A percentile compares a stretch with the other conserved stretches of the same genome.
Evolutionary conservation across 768 basidiomycete genomes (phyloP).

Genomic region (Rubroboletus satanas): DNA sequence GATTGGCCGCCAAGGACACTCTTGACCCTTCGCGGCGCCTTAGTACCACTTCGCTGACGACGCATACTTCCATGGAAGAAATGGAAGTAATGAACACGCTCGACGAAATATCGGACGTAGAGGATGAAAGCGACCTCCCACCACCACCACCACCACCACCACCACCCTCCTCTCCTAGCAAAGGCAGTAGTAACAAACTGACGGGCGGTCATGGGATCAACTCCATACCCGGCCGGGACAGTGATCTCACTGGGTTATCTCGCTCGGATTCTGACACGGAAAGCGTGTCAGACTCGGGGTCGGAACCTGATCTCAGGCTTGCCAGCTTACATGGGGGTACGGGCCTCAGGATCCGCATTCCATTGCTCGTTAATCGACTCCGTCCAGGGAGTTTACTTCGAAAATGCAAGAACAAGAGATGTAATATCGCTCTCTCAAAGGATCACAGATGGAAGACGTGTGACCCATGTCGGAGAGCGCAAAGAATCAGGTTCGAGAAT

Average conservation of each 20-base stretch:
- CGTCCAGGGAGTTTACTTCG: constrained; percentile 4
- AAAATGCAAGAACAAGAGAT: constrained; percentile 35
- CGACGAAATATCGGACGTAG: background rate
- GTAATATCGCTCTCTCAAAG: constrained; percentile 31
- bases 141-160: background rate
- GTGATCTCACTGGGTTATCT: constrained; percentile 23
- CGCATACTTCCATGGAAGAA: background rate
- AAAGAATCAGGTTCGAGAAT: constrained; percentile 27
- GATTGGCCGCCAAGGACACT: background rate
- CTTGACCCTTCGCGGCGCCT: background rate
- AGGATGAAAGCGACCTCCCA: background rate
- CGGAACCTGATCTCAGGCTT: background rate
- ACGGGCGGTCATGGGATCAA: background rate
- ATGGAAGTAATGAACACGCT: background rate
- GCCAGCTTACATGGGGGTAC: background rate
- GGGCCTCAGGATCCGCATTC: constrained; percentile 21
- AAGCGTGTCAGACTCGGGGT: background rate
- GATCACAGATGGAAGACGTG: constrained; percentile 43
- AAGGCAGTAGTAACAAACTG: background rate
- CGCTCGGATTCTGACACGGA: constrained; percentile 12
- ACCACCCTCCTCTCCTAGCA: background rate
- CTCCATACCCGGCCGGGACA: constrained; percentile 18
- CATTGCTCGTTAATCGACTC: constrained; percentile 16
- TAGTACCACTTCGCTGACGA: background rate
- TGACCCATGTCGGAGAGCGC: constrained; percentile 37